These are phyloP conservation scores for Ustilago crameri DNA, from an alignment of 1,284 basidiomycete species.

Conservation along the genomic window DNA sequence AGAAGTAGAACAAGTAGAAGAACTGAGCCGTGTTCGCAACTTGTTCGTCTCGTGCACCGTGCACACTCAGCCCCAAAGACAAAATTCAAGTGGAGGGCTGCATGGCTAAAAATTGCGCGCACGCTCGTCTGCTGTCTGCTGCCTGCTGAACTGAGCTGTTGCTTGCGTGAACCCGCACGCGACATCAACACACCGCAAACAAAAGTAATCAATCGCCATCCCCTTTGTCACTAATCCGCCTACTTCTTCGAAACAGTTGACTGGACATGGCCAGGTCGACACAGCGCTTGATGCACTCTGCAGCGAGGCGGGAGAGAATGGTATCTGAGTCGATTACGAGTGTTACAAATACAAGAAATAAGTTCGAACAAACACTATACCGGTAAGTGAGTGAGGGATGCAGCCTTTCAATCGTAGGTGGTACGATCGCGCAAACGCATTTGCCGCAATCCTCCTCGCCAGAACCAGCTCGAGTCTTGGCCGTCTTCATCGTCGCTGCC, in stretches of 20 bases:
- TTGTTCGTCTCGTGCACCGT: constrained; percentile 10
- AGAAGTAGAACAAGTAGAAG: not conserved
- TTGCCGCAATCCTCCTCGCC: constrained; percentile 53
- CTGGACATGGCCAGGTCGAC: too few relatives aligned
- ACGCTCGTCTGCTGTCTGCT: constrained; percentile 1
- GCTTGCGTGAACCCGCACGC: constrained; percentile 4
- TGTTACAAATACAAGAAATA: constrained; percentile 14
- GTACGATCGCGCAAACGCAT: constrained; percentile 55
- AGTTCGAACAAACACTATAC: not conserved
- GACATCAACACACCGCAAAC: constrained; percentile 15
- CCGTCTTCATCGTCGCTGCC: constrained; percentile 40
- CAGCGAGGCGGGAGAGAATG: not conserved
- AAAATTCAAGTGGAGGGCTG: constrained; percentile 14
- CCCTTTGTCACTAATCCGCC: too few relatives aligned
- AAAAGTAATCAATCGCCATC: not conserved
- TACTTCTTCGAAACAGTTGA: too few relatives aligned
- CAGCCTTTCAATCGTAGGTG: constrained; percentile 42
- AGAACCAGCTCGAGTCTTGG: constrained; percentile 51
- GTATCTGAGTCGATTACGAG: not conserved
- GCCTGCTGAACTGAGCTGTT: not conserved
- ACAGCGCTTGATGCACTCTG: too few relatives aligned
- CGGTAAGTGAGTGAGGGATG: too few relatives aligned
- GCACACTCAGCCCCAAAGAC: constrained; percentile 8
- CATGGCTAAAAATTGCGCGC: constrained; percentile 2
- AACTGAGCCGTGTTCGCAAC: constrained; percentile 7